These are phyloP conservation scores for Penicillium decumbens DNA, from an alignment of 2,329 filamentous ascomycete species.

Conservation along the genomic window DNA sequence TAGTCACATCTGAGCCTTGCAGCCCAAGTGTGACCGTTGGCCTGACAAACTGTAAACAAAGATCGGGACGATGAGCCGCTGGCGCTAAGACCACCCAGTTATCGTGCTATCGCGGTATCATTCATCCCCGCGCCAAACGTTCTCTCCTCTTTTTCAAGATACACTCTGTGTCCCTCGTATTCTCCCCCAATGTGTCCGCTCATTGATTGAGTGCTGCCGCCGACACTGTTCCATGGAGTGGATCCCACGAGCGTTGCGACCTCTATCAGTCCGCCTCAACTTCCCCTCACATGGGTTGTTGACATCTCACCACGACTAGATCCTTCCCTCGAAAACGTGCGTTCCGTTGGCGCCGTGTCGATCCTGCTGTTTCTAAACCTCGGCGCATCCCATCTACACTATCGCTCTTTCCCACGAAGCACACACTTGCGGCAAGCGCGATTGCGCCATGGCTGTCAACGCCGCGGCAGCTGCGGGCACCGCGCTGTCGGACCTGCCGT, in stretches of 20 bases:
- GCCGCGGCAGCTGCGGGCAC: constrained; percentile 56
- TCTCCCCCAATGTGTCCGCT: constrained; percentile 1
- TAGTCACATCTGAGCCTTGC: constrained; percentile 15
- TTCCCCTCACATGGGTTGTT: constrained; percentile 13
- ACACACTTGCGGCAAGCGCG: constrained; percentile 8
- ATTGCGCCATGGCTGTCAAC: constrained; percentile 62
- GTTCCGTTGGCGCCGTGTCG: constrained; percentile 1
- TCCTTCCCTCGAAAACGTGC: not conserved
- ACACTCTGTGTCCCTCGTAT: constrained; percentile 1
- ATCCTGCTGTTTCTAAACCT: not conserved
- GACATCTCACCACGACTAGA: not conserved
- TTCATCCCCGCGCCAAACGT: constrained; percentile 20
- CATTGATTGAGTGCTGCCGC: constrained; percentile 5
- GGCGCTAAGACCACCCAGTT: constrained; percentile 19
- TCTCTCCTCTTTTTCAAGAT: not conserved
- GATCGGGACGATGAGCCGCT: constrained; percentile 7
- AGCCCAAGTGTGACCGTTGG: constrained; percentile 16
- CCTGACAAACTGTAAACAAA: constrained; percentile 21
- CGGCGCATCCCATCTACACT: not conserved
- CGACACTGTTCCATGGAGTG: constrained; percentile 19
- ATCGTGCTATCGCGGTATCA: constrained; percentile 25
- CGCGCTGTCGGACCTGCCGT: constrained; percentile 68
- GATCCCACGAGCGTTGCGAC: constrained; percentile 15
- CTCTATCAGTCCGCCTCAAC: constrained; percentile 9
- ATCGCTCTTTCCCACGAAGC: not conserved